A percentile compares a stretch with the other conserved stretches of the same genome.
Conservation (phyloP, 768 basidiomycete species). For the Naganishia randhawae region DNA sequence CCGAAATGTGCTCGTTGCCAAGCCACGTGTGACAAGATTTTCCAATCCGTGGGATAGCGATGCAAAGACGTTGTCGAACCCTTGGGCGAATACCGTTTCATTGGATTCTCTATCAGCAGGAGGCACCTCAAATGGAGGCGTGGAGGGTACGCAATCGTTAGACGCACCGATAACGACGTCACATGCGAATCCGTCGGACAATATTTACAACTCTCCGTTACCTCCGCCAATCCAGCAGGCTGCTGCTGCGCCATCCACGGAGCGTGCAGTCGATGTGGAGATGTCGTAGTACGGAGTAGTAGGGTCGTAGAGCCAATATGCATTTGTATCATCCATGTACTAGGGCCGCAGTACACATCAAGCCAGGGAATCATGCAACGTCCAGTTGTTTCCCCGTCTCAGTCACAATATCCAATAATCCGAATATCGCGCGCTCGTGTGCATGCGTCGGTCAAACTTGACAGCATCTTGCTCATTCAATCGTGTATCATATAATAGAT, state of each 20-base stretch:
- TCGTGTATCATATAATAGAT: background rate
- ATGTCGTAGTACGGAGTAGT: conserved; percentile 2
- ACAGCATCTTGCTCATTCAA: background rate
- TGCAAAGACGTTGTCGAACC: conserved; percentile 8
- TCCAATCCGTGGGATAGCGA: conserved; percentile 26
- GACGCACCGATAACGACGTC: conserved; percentile 14
- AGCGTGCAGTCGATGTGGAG: conserved; percentile 23
- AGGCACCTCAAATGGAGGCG: conserved; percentile 20
- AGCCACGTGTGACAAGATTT: conserved; percentile 76
- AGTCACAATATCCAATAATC: background rate
- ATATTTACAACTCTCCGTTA: conserved; percentile 36
- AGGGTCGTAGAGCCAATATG: background rate
- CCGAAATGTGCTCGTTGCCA: conserved; percentile 76
- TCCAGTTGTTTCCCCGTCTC: background rate
- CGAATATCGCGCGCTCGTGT: background rate
- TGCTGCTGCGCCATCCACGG: conserved; percentile 2
- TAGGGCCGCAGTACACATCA: conserved; percentile 10
- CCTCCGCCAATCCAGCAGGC: conserved; percentile 36
- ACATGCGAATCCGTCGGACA: conserved; percentile 22
- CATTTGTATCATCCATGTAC: too few species aligned
- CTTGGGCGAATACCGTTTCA: conserved; percentile 41
- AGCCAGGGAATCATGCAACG: background rate
- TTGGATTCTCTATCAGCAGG: conserved; percentile 28
- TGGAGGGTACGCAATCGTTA: background rate
- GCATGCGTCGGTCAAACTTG: background rate